Evolutionary conservation across 176 grass and related monocot species (phyloP).

Genomic region (Lolium multiflorum): DNA sequence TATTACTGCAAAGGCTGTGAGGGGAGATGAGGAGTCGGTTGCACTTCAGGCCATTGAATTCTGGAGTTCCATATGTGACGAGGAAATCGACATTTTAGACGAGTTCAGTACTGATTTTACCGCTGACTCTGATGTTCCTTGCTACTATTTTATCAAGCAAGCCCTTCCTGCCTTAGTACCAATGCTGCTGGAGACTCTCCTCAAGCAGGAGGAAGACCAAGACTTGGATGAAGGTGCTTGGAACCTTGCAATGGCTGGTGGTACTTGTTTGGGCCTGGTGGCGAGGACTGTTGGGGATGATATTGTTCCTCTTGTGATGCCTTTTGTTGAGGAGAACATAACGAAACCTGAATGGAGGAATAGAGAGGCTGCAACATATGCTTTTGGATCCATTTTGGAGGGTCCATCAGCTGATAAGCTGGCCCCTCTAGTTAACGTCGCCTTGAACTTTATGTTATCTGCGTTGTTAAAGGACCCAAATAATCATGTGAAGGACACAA

Average conservation of each 20-base stretch:
- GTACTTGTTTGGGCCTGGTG: conserved; percentile 89
- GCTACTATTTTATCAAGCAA: conserved; percentile 84
- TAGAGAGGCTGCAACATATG: conserved; percentile 87
- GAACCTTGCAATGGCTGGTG: conserved; percentile 94
- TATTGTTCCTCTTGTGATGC: conserved; percentile 93
- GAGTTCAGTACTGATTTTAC: conserved; percentile 80
- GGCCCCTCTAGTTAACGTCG: conserved; percentile 74
- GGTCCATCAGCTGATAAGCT: conserved; percentile 85
- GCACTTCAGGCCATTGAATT: conserved; percentile 96
- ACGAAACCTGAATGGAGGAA: conserved; percentile 80
- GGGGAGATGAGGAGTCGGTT: conserved; percentile 79
- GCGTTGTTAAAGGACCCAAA: conserved; percentile 74
- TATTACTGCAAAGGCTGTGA: conserved; percentile 87
- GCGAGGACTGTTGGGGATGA: conserved; percentile 90
- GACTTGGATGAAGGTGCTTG: conserved; percentile 87
- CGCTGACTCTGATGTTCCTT: conserved; percentile 76
- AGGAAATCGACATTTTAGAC: conserved; percentile 93
- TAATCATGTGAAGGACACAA: conserved; percentile 93
- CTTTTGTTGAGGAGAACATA: conserved; percentile 92
- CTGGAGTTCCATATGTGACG: conserved; percentile 93
- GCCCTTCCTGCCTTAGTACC: conserved; percentile 83
- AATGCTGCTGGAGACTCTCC: conserved; percentile 79
- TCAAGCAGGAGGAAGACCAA: conserved; percentile 94
- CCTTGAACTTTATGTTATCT: conserved; percentile 80
- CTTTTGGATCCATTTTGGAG: conserved; percentile 91